These are phyloP conservation scores for Termitomyces sp. DNA, from an alignment of 768 basidiomycete species.

Conservation along the genomic window DNA sequence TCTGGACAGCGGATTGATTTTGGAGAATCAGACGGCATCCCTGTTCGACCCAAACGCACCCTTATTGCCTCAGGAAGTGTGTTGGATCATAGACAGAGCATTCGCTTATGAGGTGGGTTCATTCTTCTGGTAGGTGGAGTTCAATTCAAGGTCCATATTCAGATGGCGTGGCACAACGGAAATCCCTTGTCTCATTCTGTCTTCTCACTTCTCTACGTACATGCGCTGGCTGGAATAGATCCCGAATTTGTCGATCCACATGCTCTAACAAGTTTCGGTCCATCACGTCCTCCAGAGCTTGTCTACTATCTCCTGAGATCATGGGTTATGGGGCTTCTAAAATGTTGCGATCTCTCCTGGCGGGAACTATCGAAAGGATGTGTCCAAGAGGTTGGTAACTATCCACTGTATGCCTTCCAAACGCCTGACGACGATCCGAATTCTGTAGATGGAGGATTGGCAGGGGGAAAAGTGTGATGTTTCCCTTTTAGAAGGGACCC, in stretches of 20 bases:
- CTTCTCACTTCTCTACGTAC: conserved; percentile 71
- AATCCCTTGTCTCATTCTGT: conserved; percentile 84
- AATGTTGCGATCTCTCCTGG: conserved; percentile 81
- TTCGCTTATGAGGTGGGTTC: conserved; percentile 70
- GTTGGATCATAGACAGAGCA: conserved; percentile 80
- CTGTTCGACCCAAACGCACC: conserved; percentile 59
- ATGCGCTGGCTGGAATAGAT: conserved; percentile 55
- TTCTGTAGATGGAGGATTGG: conserved; percentile 73
- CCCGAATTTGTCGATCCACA: conserved; percentile 38
- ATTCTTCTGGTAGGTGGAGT: background rate
- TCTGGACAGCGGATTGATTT: conserved; percentile 74
- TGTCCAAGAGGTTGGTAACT: conserved; percentile 65
- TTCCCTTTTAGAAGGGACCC: conserved; percentile 59
- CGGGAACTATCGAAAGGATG: conserved; percentile 72
- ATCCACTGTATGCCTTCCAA: conserved; percentile 7
- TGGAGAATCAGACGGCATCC: conserved; percentile 32
- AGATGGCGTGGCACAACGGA: conserved; percentile 90
- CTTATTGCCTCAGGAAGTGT: conserved; percentile 73
- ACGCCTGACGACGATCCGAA: background rate
- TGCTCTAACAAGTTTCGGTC: conserved; percentile 25
- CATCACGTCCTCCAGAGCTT: conserved; percentile 51
- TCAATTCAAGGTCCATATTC: conserved; percentile 8
- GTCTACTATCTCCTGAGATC: conserved; percentile 65
- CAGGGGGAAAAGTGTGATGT: conserved; percentile 87
- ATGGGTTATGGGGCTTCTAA: conserved; percentile 61